phyloP scores from a whole-genome alignment of 352 stramenopile genomes.

The Lagenidium giganteum region DNA sequence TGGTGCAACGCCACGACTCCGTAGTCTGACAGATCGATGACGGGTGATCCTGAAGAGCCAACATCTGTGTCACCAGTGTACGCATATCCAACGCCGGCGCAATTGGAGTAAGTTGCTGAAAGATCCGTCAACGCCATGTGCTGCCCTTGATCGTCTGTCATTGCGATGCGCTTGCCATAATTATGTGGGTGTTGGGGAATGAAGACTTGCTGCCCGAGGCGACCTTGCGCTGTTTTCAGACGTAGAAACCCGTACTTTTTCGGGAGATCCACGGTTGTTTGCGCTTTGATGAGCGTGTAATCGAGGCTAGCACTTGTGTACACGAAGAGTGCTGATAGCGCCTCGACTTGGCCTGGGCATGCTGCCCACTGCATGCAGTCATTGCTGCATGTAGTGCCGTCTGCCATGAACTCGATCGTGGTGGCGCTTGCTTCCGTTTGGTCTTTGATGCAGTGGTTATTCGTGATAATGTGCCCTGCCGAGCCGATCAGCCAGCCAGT shows the following conservation, averaged over 20 bases:
- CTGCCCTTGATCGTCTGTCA: slow-evolving; percentile 41
- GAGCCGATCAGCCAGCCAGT: slow-evolving; percentile 61
- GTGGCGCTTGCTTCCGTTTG: slow-evolving; percentile 28
- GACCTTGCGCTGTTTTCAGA: slow-evolving; percentile 24
- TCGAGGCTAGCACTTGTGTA: slow-evolving; percentile 40
- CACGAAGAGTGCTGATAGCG: slow-evolving; percentile 39
- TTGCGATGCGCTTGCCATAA: slow-evolving; percentile 42
- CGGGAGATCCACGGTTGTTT: slow-evolving; percentile 22
- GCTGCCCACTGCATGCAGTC: slow-evolving; percentile 29
- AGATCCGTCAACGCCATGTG: slow-evolving; percentile 33
- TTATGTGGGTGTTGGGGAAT: slow-evolving; percentile 48
- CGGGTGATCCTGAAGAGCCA: slow-evolving; percentile 55
- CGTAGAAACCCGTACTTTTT: slow-evolving; percentile 57
- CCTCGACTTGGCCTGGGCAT: slow-evolving; percentile 37
- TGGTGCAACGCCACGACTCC: slow-evolving; percentile 67
- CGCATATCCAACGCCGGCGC: slow-evolving; percentile 28
- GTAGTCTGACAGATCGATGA: slow-evolving; percentile 43
- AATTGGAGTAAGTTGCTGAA: too few relatives aligned
- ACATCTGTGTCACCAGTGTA: slow-evolving; percentile 66
- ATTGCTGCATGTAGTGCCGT: slow-evolving; percentile 27
- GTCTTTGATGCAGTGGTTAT: slow-evolving; percentile 62
- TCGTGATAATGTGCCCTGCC: slow-evolving; percentile 59
- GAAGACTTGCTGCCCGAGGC: slow-evolving; percentile 37
- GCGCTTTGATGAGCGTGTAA: slow-evolving; percentile 55
- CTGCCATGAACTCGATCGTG: slow-evolving; percentile 62